phyloP scores from a whole-genome alignment of 768 basidiomycete genomes.

The Kwoniella dejecticola region DNA sequence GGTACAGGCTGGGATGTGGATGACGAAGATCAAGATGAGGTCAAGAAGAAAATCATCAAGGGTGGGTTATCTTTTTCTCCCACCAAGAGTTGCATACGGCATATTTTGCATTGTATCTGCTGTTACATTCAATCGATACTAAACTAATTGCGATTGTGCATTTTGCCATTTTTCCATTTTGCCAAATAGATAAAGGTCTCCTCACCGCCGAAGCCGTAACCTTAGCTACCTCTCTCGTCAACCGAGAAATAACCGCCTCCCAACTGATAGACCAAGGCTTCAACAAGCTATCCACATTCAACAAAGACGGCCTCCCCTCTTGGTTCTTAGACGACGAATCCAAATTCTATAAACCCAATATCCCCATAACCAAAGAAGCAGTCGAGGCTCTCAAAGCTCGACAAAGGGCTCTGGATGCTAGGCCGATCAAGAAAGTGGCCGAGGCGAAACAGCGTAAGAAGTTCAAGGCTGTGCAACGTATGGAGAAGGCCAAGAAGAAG shows the following conservation, averaged over 20 bases:
- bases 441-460: slow-evolving; percentile 99
- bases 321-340: slow-evolving; percentile 99
- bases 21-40: slow-evolving; percentile 71
- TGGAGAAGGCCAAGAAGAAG: slow-evolving; percentile 93
- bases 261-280: slow-evolving; percentile 93
- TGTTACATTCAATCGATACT: no score
- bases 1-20: slow-evolving; percentile 79
- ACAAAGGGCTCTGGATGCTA: slow-evolving; percentile 89
- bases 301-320: slow-evolving; percentile 84
- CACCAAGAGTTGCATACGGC: no score
- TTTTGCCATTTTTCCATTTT: no score
- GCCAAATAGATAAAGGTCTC: slow-evolving; percentile 71
- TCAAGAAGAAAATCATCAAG: slow-evolving; percentile 66
- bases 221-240: slow-evolving; percentile 85
- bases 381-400: slow-evolving; percentile 79
- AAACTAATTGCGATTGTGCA: no score
- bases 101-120: no score
- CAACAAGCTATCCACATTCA: slow-evolving; percentile 85
- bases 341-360: slow-evolving; percentile 87
- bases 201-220: slow-evolving; percentile 86
- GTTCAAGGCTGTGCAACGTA: slow-evolving; percentile 74
- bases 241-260: slow-evolving; percentile 83
- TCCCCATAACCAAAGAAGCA: slow-evolving; percentile 97
- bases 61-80: slow-evolving; percentile 67
- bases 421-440: slow-evolving; percentile 98